phyloP scores from a whole-genome alignment of 768 basidiomycete genomes.

The Trametes gibbosa region DNA sequence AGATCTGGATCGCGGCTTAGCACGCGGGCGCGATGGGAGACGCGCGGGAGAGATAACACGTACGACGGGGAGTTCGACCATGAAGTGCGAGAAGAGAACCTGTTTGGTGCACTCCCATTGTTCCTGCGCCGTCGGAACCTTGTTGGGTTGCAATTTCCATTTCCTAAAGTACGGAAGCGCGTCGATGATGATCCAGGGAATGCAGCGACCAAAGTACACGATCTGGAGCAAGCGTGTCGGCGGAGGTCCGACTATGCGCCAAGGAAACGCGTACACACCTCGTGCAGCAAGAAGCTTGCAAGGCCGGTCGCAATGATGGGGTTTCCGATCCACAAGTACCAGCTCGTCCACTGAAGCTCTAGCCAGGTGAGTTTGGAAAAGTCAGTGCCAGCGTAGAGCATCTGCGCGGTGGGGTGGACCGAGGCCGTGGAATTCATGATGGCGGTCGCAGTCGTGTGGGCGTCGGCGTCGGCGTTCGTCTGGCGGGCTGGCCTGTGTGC shows the following conservation, averaged over 20 bases:
- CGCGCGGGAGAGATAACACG: slow-evolving; percentile 27
- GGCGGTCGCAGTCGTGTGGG: neutral
- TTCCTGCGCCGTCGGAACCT: slow-evolving; percentile 74
- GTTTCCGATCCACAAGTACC: slow-evolving; percentile 86
- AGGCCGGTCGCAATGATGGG: slow-evolving; percentile 91
- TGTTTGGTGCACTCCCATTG: slow-evolving; percentile 97
- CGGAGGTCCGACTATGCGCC: neutral
- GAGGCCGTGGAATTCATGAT: slow-evolving; percentile 26
- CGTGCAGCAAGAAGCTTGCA: slow-evolving; percentile 90
- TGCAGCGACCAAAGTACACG: slow-evolving; percentile 93
- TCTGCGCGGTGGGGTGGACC: slow-evolving; percentile 31
- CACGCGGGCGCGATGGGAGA: neutral
- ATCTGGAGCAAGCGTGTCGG: slow-evolving; percentile 44
- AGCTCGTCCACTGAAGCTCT: slow-evolving; percentile 80
- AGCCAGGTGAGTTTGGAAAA: slow-evolving; percentile 60
- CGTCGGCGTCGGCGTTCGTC: neutral
- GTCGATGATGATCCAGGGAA: slow-evolving; percentile 97
- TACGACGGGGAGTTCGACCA: slow-evolving; percentile 87
- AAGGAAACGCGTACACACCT: slow-evolving; percentile 52
- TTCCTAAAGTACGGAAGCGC: slow-evolving; percentile 87
- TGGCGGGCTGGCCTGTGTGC: neutral
- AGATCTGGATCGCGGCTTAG: slow-evolving; percentile 56
- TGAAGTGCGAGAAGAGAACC: slow-evolving; percentile 93
- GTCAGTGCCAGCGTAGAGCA: slow-evolving; percentile 59
- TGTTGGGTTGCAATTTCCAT: slow-evolving; percentile 92